These are phyloP conservation scores for Cytospora chrysosperma DNA, from an alignment of 2,329 filamentous ascomycete genomes.

Conservation along the genomic window DNA sequence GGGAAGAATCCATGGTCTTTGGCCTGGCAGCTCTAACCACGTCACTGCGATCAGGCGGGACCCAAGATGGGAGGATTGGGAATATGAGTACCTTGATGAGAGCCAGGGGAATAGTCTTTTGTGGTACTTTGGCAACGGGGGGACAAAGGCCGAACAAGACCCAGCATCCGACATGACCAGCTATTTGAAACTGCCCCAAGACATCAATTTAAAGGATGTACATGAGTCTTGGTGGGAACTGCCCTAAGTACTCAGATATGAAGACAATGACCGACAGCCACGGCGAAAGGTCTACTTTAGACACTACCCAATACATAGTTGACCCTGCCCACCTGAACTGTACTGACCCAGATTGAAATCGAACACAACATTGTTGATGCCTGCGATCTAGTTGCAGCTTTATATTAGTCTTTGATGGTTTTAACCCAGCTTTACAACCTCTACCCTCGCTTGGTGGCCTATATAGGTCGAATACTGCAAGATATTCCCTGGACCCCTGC, in stretches of 20 bases:
- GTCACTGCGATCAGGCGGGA: constrained; percentile 55
- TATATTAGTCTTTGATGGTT: not conserved
- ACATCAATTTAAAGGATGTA: constrained; percentile 59
- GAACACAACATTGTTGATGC: not conserved
- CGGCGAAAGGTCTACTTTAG: no score
- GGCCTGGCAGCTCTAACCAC: constrained; percentile 67
- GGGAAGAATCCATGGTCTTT: constrained; percentile 64
- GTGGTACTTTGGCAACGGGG: constrained; percentile 68
- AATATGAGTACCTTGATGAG: constrained; percentile 46
- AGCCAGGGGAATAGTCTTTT: constrained; percentile 50
- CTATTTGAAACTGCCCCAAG: constrained; percentile 57
- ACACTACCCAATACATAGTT: not conserved
- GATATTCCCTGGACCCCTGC: not conserved
- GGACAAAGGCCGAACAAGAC: constrained; percentile 58
- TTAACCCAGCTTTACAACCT: not conserved
- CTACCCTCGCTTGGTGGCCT: not conserved
- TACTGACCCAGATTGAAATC: not conserved
- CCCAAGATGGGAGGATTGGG: constrained; percentile 57
- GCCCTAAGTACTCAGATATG: constrained; percentile 27
- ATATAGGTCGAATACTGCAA: not conserved
- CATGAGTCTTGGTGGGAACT: constrained; percentile 68
- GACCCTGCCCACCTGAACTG: not conserved
- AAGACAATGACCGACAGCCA: not conserved
- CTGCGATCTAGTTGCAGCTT: not conserved
- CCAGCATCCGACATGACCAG: constrained; percentile 58